These are phyloP conservation scores for Lepidium sativum DNA, from an alignment of 345 rosid genomes.

Conservation along the genomic window DNA sequence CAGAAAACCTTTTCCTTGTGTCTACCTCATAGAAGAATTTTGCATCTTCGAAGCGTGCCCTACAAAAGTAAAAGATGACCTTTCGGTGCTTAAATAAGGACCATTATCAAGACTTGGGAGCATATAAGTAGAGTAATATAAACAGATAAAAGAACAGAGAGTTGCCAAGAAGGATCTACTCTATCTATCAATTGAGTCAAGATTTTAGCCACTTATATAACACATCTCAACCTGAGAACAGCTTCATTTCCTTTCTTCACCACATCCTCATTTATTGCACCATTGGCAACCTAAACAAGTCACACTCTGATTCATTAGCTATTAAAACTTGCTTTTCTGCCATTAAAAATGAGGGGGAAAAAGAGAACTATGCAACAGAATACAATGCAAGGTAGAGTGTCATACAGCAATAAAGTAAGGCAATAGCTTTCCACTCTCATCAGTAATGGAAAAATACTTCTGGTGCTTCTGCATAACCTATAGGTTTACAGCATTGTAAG, in stretches of 20 bases:
- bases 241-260: constrained; percentile 98
- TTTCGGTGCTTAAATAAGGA: neutral
- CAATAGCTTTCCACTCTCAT: constrained; percentile 58
- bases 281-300: constrained; percentile 84
- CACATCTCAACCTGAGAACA: constrained; percentile 69
- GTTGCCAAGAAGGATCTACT: neutral
- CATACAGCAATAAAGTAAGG: constrained; percentile 87
- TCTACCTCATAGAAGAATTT: constrained; percentile 90
- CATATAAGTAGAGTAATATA: neutral
- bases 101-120: neutral
- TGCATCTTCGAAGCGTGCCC: constrained; percentile 99
- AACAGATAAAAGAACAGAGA: neutral
- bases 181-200: neutral
- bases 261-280: constrained; percentile 60
- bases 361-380: constrained; percentile 8
- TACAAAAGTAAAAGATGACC: constrained; percentile 26
- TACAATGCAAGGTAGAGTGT: constrained; percentile 11
- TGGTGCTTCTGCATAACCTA: constrained; percentile 99
- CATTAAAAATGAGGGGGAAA: neutral
- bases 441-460: constrained; percentile 70
- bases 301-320: constrained; percentile 8
- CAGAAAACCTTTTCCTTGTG: constrained; percentile 54
- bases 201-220: constrained; percentile 9
- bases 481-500: constrained; percentile 11
- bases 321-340: neutral